These are phyloP conservation scores for Edaphochlamys debaryana DNA, from an alignment of 139 green algal species.

Conservation along the genomic window DNA sequence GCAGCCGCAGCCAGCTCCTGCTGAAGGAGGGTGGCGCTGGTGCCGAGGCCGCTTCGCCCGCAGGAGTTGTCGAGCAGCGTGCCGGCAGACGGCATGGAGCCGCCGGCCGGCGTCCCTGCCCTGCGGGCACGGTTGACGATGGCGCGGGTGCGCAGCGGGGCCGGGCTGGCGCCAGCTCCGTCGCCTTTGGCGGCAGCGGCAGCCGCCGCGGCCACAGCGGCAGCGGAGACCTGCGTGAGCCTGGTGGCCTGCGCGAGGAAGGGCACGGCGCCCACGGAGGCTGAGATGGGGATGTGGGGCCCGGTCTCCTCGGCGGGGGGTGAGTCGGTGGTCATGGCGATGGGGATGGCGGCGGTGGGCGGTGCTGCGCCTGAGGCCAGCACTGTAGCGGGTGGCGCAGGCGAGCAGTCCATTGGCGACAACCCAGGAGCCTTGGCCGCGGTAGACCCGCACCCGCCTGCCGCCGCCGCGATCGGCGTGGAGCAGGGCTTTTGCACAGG, in stretches of 20 bases:
- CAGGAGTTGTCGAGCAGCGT: not conserved
- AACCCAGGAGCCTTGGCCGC: not conserved
- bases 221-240: not conserved
- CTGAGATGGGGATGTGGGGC: not conserved
- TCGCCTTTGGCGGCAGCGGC: not conserved
- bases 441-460: conserved; percentile 1
- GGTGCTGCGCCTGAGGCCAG: not conserved
- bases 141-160: not conserved
- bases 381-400: not conserved
- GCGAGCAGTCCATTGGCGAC: conserved; percentile 10
- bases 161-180: not conserved
- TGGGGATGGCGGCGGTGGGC: not conserved
- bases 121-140: conserved; percentile 23
- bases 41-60: not conserved
- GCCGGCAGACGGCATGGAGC: not conserved
- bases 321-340: not conserved
- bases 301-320: too few relatives aligned
- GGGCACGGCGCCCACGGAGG: conserved; percentile 11
- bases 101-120: too few relatives aligned
- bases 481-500: too few relatives aligned
- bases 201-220: too few relatives aligned
- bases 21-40: conserved; percentile 12
- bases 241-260: not conserved
- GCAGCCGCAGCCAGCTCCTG: conserved; percentile 17
- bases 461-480: conserved; percentile 5